Conservation (phyloP, 1,139 yeast species). For the Yamadazyma spencermartinsiae region DNA sequence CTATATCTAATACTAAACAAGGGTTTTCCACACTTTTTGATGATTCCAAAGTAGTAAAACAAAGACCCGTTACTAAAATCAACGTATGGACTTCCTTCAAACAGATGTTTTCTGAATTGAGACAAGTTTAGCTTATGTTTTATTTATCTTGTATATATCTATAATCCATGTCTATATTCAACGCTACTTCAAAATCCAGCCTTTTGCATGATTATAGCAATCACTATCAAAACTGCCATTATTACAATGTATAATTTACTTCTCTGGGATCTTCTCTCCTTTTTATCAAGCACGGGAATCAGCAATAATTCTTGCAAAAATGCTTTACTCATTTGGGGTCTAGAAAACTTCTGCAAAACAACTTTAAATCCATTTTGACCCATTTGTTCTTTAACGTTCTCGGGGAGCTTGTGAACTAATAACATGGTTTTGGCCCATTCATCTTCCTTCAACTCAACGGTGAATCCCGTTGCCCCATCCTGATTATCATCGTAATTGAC, state of each 20-base stretch:
- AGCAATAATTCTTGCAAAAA: constrained; percentile 26
- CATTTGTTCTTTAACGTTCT: constrained; percentile 31
- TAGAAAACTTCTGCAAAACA: constrained; percentile 56
- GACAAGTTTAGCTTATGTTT: background rate
- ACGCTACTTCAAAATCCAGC: background rate
- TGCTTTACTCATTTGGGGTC: constrained; percentile 59
- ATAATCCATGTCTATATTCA: background rate
- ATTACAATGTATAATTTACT: background rate
- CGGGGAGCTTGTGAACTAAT: constrained; percentile 3
- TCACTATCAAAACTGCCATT: background rate
- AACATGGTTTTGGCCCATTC: constrained; percentile 65
- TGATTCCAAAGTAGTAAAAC: constrained; percentile 14
- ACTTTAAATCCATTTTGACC: constrained; percentile 52
- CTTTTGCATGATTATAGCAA: background rate
- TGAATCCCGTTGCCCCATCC: constrained; percentile 72
- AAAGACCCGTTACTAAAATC: constrained; percentile 24
- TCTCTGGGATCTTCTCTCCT: background rate
- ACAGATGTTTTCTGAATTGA: constrained; percentile 25
- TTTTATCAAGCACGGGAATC: constrained; percentile 1
- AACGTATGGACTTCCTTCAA: constrained; percentile 38
- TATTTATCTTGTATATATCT: background rate
- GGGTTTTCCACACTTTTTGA: constrained; percentile 17
- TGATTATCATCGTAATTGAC: constrained; percentile 41
- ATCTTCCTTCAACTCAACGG: constrained; percentile 51
- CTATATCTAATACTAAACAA: constrained; percentile 12